Evolutionary conservation across 2,329 filamentous ascomycete genomes (phyloP).

Genomic region (Cladosporium sphaerospermum): DNA sequence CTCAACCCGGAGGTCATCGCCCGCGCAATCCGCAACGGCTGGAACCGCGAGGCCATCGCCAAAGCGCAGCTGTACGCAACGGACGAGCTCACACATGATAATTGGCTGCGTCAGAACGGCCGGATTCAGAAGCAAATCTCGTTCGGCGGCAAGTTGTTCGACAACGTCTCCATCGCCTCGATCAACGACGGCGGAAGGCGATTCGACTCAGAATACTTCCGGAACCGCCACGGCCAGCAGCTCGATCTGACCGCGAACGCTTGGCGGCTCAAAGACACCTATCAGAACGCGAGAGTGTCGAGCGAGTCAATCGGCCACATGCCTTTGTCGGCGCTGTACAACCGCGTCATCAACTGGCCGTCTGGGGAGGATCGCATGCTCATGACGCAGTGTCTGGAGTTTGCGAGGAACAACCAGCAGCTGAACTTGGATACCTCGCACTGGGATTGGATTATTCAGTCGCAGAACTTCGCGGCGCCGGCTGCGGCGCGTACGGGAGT

Average conservation of each 20-base stretch:
- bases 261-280: constrained; percentile 4
- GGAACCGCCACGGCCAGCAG: constrained; percentile 2
- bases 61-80: constrained; percentile 5
- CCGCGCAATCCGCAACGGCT: constrained; percentile 11
- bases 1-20: constrained; percentile 4
- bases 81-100: neutral
- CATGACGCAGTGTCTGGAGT: constrained; percentile 16
- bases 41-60: constrained; percentile 2
- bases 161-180: neutral
- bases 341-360: constrained; percentile 12
- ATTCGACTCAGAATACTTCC: neutral
- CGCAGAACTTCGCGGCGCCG: neutral
- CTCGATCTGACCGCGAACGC: constrained; percentile 12
- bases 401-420: constrained; percentile 6
- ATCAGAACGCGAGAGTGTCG: neutral
- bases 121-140: constrained; percentile 13
- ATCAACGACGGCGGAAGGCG: neutral
- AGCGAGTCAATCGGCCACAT: neutral
- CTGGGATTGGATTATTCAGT: constrained; percentile 14
- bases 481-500: neutral
- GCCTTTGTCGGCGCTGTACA: constrained; percentile 8
- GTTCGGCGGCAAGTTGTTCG: neutral
- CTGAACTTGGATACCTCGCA: constrained; percentile 15
- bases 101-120: neutral
- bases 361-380: constrained; percentile 12